Base-by-base conservation (phyloP, 2,329 filamentous ascomycete genomes). In the Fusarium mexicanum region DNA sequence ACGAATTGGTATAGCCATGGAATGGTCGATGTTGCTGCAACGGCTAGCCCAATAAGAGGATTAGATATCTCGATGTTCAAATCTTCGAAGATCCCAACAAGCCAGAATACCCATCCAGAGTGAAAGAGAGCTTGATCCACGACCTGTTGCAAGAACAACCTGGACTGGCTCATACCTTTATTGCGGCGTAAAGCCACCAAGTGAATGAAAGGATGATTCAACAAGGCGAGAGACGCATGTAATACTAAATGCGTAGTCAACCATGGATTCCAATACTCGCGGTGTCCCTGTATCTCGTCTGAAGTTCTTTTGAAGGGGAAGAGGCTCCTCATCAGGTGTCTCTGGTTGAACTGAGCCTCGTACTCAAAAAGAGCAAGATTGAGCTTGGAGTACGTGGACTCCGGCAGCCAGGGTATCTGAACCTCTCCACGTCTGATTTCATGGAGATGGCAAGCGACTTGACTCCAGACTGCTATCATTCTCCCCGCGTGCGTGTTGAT, bases 71-170 rank as follows among this genome's bases (percentile, higher is more conserved):
- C 63, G 4, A 67, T 6, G 1, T 55, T 61, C 9, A 68, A 41
- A 12, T 68, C 53, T 16, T 68, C 53, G 4, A 68, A 68, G 33
- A 68, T 68, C 3, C 65, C 65, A n/a, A 68, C 40, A 2, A 68
- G 53, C 65, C 65, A 68, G 13, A 67, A 68, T 10, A 68, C 65
- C 65, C 65, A 68, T 2, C 65, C 65, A 14, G 44, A 68, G 14
- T 68, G 65, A 10, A 68, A 68, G 0, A 68, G 18, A 0, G 65
- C 65, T 35, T 68, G 65, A 5, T 68, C 65, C 11, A 67, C 65
- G 6, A 68, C 65, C 33, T 68, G 65, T 8, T 68, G 65, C 4
- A 68, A 16, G 6, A 68, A 68, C 1, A 68, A 10, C 10, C 65
- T 60, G 4, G 65, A 68, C 18, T 68, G 63, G 0, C 65, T 43